These are phyloP conservation scores for Gamarada debralockiae DNA, from an alignment of 495 filamentous ascomycete species.

Conservation along the genomic window DNA sequence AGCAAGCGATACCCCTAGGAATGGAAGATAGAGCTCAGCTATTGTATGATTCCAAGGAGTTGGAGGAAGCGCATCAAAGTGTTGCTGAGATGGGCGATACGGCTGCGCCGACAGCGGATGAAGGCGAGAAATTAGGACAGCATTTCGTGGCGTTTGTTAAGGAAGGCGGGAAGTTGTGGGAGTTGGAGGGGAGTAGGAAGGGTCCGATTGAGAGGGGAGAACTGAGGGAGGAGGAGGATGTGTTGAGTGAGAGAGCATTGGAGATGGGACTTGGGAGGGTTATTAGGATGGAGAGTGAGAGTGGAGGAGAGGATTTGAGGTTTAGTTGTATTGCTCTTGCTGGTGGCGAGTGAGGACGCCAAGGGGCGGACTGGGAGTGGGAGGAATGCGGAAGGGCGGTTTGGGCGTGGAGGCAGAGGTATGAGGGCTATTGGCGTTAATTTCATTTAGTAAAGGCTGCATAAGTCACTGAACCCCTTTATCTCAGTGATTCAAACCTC, in stretches of 20 bases:
- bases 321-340: conserved; percentile 74
- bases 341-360: background rate
- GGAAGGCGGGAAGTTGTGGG: conserved; percentile 66
- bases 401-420: background rate
- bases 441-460: background rate
- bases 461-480: no score
- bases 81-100: conserved; percentile 68
- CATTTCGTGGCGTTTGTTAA: conserved; percentile 81
- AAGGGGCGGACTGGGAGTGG: background rate
- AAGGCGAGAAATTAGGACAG: conserved; percentile 44
- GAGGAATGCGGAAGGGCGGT: background rate
- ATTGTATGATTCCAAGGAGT: conserved; percentile 63
- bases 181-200: conserved; percentile 69
- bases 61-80: conserved; percentile 67
- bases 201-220: conserved; percentile 70
- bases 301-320: conserved; percentile 55
- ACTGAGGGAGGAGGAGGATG: conserved; percentile 60
- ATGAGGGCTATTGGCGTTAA: background rate
- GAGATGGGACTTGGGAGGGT: conserved; percentile 54
- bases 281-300: conserved; percentile 61
- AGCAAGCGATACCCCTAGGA: conserved; percentile 38
- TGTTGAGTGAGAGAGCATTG: conserved; percentile 62
- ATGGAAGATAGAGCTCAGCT: conserved; percentile 60
- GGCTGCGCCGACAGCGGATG: conserved; percentile 43
- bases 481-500: no score